These are phyloP conservation scores for Pseudocercospora fijiensis DNA, from an alignment of 2,329 filamentous ascomycete genomes.

Conservation along the genomic window DNA sequence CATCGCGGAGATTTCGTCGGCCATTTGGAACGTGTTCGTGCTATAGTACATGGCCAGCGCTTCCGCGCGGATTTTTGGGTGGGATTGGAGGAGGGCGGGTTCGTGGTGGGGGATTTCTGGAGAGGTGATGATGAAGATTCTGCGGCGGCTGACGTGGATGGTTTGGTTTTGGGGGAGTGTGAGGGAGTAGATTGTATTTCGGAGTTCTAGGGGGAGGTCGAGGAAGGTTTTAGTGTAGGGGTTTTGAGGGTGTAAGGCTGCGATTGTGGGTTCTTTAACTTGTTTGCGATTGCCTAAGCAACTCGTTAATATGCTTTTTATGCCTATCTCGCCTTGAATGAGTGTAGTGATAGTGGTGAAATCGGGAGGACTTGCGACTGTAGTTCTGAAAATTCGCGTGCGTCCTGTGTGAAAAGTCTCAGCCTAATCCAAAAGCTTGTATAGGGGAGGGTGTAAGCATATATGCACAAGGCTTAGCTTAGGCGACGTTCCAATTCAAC, in stretches of 20 bases:
- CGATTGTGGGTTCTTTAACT: not conserved
- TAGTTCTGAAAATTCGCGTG: not conserved
- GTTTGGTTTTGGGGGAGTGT: not conserved
- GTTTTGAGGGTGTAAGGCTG: not conserved
- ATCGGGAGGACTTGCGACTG: not conserved
- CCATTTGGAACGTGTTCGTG: not conserved
- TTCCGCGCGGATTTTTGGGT: not conserved
- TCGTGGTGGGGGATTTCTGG: not conserved
- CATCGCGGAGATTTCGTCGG: not conserved
- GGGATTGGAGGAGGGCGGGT: not conserved
- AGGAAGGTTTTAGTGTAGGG: not conserved
- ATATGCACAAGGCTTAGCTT: not conserved
- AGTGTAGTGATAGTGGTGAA: not conserved
- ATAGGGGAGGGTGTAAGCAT: not conserved
- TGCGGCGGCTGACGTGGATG: not conserved
- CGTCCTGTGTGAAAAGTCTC: not conserved
- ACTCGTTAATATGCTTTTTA: not conserved
- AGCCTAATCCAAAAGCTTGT: not conserved
- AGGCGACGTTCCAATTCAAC: not conserved
- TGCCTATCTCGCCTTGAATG: not conserved
- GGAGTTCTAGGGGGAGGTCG: not conserved
- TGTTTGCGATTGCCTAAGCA: not conserved
- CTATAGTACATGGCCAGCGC: not conserved
- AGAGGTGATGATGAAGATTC: not conserved
- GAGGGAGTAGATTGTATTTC: not conserved